Conservation (phyloP, 352 stramenopile species). For the Globisporangium splendens region DNA sequence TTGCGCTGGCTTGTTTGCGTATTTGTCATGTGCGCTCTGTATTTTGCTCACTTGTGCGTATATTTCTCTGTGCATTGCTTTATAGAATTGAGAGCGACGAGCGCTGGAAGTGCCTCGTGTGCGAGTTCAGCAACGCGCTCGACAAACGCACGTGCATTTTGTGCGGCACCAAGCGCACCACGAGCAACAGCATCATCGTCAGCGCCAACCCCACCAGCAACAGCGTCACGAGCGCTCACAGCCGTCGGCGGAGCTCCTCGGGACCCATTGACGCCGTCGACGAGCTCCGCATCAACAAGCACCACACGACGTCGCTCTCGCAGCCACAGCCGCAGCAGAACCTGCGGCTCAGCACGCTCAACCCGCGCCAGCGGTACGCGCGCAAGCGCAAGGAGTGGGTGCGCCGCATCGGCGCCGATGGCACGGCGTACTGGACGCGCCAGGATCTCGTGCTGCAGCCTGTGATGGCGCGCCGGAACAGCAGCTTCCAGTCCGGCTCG, state of each 20-base stretch:
- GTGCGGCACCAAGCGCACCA: constrained; percentile 66
- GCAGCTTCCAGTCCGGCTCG: constrained; percentile 2
- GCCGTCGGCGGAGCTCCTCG: constrained; percentile 13
- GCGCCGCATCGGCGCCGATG: constrained; percentile 53
- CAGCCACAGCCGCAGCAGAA: constrained; percentile 21
- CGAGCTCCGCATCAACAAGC: constrained; percentile 17
- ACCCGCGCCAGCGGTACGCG: constrained; percentile 72
- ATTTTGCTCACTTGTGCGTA: background rate
- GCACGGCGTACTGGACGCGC: constrained; percentile 70
- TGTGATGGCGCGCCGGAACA: constrained; percentile 15
- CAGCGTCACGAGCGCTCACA: constrained; percentile 21
- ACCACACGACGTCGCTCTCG: constrained; percentile 14
- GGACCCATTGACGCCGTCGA: constrained; percentile 7
- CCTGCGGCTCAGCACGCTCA: constrained; percentile 57
- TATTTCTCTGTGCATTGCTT: constrained; percentile 6
- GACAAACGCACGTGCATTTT: constrained; percentile 60
- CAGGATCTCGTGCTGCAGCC: constrained; percentile 32
- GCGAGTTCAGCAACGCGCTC: constrained; percentile 73
- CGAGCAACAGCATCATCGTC: background rate
- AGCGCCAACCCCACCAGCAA: constrained; percentile 14
- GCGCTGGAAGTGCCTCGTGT: constrained; percentile 76
- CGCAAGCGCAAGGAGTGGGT: constrained; percentile 81
- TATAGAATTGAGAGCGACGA: constrained; percentile 44
- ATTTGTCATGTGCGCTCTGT: too few species aligned
- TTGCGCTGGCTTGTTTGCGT: too few species aligned